Evolutionary conservation across 371 early-diverging fungal genomes (phyloP), one percentile per base, ranked within the genome.

Genomic region (Gilbertella persicaria): DNA sequence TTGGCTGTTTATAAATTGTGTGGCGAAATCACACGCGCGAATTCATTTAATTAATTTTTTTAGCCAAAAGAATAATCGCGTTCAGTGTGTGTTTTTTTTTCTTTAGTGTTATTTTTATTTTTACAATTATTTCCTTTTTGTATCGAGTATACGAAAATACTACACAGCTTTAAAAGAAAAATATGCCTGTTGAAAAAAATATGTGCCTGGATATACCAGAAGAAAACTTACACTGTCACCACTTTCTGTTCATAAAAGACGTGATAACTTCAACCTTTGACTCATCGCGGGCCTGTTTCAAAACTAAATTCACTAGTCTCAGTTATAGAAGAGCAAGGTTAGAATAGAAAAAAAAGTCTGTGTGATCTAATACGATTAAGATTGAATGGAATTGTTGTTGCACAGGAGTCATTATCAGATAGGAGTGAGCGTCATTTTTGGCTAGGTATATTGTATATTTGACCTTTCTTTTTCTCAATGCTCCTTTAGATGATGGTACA

Each of bases 401-500:
- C 45, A 50, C 45, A 51, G 17, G 25, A 52, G 38, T 12, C 48
- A 24, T 41, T 39, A 46, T 51, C 35, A 40, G 17, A 37, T 30
- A 20, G 36, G 21, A 19, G 43, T n/a, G 48, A 46, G 42, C 8
- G 44, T 25, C 17, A 43, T 38, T 24, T 62, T 28, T 55, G 57
- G 62, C 46, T 55, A 62, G 62, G 56, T 51, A 48, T 52, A 48
- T 23, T 12, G 12, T 21, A 20, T 23, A 7, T 8, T 48, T 21
- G 35, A 13, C 41, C 3, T 24, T 12, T 37, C 25, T 24, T 39
- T 38, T 17, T 37, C 24, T n/a, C 16, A 5, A 16, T 36, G 24
- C 9, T 38, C n/a, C 2, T 12, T 38, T 33, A 63, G 63, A 63
- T 29, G 63, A 63, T 53, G 57, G 63, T n/a, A 63, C 63, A 45